Base-by-base conservation (phyloP, 139 green algal species). In the Eudorina sp. region DNA sequence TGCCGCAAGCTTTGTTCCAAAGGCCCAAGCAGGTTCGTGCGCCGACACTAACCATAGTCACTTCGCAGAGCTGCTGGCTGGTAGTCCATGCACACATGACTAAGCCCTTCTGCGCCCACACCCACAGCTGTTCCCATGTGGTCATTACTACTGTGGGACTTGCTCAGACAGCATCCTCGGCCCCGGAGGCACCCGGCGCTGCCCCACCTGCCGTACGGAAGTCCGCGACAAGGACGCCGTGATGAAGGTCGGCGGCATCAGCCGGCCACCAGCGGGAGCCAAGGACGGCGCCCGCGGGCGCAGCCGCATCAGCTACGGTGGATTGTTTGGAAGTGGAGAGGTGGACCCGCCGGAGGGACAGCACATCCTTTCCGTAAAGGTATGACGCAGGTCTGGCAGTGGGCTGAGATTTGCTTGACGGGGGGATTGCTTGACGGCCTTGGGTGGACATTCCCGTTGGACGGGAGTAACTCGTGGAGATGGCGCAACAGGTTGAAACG, bases 331-430 rank as follows among this genome's bases (percentile, higher is more conserved):
- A 14, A 51, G 79, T 27, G 66, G 82, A 11, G 90, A 91, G 82
- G 75, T 91, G 23, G 66, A 83, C 29, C 86, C 90, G 14, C 90
- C 86, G 16, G 90, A 92, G 86, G 86, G 90, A 8, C 27, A 41
- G 9, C 36, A 72, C n/a, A 62, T 92, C 2, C 66, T 89, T 6
- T 43, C 46, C 2, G 68, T 92, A 38, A 89, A 92, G 89, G 89
- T 92, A 45, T 14, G 70, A 58, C n/a, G n/a, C n/a, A n/a, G n/a
- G n/a, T n/a, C n/a, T n/a, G n/a, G n/a, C n/a, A n/a, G n/a, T n/a
- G n/a, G n/a, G n/a, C n/a, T n/a, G n/a, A 18, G 11, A 43, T 46
- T n/a, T 69, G 23, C 58, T 34, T n/a, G 11, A 21, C 11, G 27
- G 27, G 5, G 55, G 5, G 13, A 55, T 13, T 9, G 13, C 48